Conservation (phyloP, 106 monocot genomes). For the Dioscorea zingiberensis region DNA sequence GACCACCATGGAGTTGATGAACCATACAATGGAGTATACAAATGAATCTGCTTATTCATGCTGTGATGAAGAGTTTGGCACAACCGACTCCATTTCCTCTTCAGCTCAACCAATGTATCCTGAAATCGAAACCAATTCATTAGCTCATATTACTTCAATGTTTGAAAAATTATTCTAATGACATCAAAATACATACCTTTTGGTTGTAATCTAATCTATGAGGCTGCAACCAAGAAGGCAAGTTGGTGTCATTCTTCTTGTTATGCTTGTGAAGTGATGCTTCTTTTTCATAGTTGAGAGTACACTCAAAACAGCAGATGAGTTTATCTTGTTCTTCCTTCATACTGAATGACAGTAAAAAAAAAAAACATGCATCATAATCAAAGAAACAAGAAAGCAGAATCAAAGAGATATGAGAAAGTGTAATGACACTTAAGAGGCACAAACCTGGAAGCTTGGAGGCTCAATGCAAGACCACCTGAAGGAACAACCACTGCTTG, state of each 20-base stretch:
- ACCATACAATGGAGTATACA: slow-evolving; percentile 11
- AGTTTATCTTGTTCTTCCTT: slow-evolving; percentile 56
- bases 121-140: slow-evolving; percentile 13
- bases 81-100: slow-evolving; percentile 66
- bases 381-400: slow-evolving; percentile 6
- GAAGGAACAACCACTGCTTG: slow-evolving; percentile 84
- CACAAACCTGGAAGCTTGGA: slow-evolving; percentile 64
- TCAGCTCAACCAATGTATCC: slow-evolving; percentile 48
- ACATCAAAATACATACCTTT: slow-evolving; percentile 30
- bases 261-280: slow-evolving; percentile 19
- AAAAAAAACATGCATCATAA: background rate
- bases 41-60: slow-evolving; percentile 12
- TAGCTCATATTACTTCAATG: background rate
- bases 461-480: slow-evolving; percentile 70
- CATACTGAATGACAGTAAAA: background rate
- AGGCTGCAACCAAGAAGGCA: slow-evolving; percentile 68
- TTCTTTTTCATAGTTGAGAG: slow-evolving; percentile 66
- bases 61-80: slow-evolving; percentile 55
- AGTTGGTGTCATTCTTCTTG: slow-evolving; percentile 19
- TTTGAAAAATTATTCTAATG: no score
- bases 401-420: background rate
- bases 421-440: background rate
- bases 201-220: slow-evolving; percentile 31
- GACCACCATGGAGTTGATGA: slow-evolving; percentile 31
- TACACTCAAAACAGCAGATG: slow-evolving; percentile 64